Evolutionary conservation across 805 yeast species (phyloP).

Genomic region (Yamadazyma laniorum): DNA sequence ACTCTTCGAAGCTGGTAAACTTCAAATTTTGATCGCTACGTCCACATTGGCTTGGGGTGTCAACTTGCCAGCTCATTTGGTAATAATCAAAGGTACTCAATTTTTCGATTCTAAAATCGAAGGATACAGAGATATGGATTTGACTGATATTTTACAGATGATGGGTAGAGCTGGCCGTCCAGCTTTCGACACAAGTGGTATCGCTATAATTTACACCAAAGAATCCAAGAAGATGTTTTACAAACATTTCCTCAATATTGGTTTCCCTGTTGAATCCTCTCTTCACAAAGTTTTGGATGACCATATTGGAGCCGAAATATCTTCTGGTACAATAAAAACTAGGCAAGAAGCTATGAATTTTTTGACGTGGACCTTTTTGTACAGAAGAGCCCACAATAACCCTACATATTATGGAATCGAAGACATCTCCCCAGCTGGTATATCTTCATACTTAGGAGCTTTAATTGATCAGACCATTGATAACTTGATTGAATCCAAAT

Average conservation of each 20-base stretch:
- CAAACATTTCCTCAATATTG: conserved; percentile 73
- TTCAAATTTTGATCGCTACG: conserved; percentile 73
- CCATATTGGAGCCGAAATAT: conserved; percentile 79
- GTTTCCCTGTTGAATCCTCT: conserved; percentile 81
- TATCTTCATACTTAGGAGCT: conserved; percentile 54
- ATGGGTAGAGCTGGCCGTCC: conserved; percentile 88
- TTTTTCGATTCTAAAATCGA: conserved; percentile 62
- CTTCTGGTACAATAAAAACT: conserved; percentile 62
- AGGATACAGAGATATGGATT: conserved; percentile 75
- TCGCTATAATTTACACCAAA: conserved; percentile 72
- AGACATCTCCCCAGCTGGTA: conserved; percentile 55
- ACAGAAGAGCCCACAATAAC: conserved; percentile 70
- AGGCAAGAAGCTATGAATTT: conserved; percentile 74
- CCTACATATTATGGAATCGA: conserved; percentile 76
- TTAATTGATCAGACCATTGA: conserved; percentile 69
- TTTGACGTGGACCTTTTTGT: conserved; percentile 73
- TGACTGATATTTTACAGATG: conserved; percentile 79
- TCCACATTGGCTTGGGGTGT: conserved; percentile 90
- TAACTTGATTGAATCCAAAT: conserved; percentile 67
- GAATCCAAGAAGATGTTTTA: conserved; percentile 73
- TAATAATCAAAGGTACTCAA: conserved; percentile 74
- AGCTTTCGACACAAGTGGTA: conserved; percentile 75
- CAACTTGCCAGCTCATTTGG: conserved; percentile 76
- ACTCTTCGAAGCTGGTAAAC: conserved; percentile 64
- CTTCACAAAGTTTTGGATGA: conserved; percentile 74